A percentile compares a stretch with the other conserved stretches of the same genome.
Conservation (phyloP, 768 basidiomycete genomes). For the Tylopilus plumbeoviolaceoides region DNA sequence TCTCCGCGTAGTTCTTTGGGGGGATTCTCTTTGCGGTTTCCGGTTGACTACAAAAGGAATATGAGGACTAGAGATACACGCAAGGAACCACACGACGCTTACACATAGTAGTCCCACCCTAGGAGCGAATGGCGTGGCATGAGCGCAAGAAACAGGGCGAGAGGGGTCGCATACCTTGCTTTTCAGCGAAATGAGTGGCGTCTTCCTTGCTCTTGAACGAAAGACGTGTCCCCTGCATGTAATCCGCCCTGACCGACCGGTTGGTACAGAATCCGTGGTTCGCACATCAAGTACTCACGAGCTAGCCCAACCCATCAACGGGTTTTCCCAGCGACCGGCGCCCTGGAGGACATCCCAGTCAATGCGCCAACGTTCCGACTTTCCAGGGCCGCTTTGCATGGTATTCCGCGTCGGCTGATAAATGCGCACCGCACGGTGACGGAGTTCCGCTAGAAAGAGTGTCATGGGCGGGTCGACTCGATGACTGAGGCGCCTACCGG, state of each 20-base stretch:
- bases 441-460: constrained; percentile 64
- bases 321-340: constrained; percentile 95
- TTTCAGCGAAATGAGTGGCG: constrained; percentile 93
- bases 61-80: constrained; percentile 3
- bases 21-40: constrained; percentile 63
- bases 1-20: constrained; percentile 89
- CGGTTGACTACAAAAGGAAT: constrained; percentile 44
- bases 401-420: constrained; percentile 92
- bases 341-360: constrained; percentile 93
- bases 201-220: constrained; percentile 85
- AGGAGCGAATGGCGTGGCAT: constrained; percentile 1
- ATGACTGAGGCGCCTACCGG: constrained; percentile 46
- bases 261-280: constrained; percentile 1
- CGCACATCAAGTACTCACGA: constrained; percentile 55
- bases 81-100: constrained; percentile 33
- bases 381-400: constrained; percentile 89
- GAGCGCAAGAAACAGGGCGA: neutral
- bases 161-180: constrained; percentile 64
- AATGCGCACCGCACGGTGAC: constrained; percentile 84
- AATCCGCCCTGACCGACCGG: constrained; percentile 66
- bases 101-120: constrained; percentile 96
- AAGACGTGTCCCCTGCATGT: constrained; percentile 88
- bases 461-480: neutral
- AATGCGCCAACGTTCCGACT: constrained; percentile 86
- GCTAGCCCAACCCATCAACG: constrained; percentile 94